Percentiles rank a stretch among this genome's conserved stretches.
Conservation (phyloP, 257 asterid species). For the Paulownia fortunei region DNA sequence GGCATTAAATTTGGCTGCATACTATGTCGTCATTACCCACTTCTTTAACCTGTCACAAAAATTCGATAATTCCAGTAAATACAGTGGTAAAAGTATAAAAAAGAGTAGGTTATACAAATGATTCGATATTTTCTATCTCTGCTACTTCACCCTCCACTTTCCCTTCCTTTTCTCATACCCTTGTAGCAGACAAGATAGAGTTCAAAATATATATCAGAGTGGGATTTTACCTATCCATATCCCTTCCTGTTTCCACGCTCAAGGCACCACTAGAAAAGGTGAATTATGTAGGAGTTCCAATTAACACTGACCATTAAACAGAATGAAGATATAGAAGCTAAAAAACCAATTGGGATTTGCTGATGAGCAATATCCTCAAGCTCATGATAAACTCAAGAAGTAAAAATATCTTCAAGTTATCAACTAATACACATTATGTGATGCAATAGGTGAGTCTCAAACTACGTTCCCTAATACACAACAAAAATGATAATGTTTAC, state of each 20-base stretch:
- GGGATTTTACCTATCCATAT: not conserved
- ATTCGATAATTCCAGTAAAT: not conserved
- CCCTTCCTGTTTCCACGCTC: too few relatives aligned
- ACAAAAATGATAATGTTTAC: not conserved
- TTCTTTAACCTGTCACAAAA: not conserved
- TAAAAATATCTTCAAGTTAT: not conserved
- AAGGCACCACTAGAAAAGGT: not conserved
- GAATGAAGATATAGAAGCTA: too few relatives aligned
- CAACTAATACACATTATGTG: not conserved
- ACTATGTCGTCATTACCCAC: not conserved
- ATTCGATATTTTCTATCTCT: not conserved
- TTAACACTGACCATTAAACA: not conserved
- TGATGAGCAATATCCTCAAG: not conserved
- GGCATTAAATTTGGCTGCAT: too few relatives aligned
- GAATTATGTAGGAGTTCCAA: not conserved
- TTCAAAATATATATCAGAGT: not conserved
- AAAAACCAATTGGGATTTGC: not conserved
- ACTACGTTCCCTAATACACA: conserved; percentile 8
- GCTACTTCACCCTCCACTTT: conserved; percentile 3
- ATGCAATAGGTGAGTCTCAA: conserved; percentile 10
- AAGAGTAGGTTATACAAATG: not conserved
- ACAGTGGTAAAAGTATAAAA: not conserved
- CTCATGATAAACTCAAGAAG: not conserved
- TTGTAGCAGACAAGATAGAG: not conserved
- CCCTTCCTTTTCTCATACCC: not conserved